A percentile compares a stretch with the other conserved stretches of the same genome.
These are phyloP conservation scores for Vinca minor DNA, from an alignment of 257 asterid species.

Conservation along the genomic window DNA sequence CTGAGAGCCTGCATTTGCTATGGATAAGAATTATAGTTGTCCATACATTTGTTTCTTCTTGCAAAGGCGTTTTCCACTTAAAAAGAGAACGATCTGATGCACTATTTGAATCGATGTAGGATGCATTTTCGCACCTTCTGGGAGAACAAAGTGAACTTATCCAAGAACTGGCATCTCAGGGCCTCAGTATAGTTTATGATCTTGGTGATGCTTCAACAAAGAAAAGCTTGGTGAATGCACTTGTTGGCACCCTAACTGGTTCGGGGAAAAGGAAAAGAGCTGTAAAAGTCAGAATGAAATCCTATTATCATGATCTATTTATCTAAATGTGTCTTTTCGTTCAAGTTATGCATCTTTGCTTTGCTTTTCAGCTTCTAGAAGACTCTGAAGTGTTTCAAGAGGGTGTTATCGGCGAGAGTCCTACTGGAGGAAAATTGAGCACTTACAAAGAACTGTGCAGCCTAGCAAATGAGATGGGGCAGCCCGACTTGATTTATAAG, in stretches of 20 bases:
- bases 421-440: conserved; percentile 86
- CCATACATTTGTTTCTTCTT: not conserved
- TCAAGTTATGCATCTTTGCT: conserved; percentile 8
- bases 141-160: conserved; percentile 94
- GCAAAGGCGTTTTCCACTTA: not conserved
- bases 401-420: conserved; percentile 91
- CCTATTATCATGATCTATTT: not conserved
- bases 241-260: conserved; percentile 95
- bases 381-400: conserved; percentile 90
- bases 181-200: conserved; percentile 94
- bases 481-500: conserved; percentile 90
- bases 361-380: conserved; percentile 59
- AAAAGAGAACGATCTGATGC: not conserved
- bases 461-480: conserved; percentile 98
- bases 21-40: not conserved
- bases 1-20: not conserved
- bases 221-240: conserved; percentile 84
- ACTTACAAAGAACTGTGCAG: conserved; percentile 95
- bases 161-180: conserved; percentile 98
- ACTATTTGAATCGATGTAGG: conserved; percentile 40
- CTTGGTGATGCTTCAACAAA: conserved; percentile 85
- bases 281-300: conserved; percentile 56
- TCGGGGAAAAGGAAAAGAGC: conserved; percentile 98
- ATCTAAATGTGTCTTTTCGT: conserved; percentile 1
- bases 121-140: conserved; percentile 84